Conservation (phyloP, 139 green algal species). For the Gonium pectorale region DNA sequence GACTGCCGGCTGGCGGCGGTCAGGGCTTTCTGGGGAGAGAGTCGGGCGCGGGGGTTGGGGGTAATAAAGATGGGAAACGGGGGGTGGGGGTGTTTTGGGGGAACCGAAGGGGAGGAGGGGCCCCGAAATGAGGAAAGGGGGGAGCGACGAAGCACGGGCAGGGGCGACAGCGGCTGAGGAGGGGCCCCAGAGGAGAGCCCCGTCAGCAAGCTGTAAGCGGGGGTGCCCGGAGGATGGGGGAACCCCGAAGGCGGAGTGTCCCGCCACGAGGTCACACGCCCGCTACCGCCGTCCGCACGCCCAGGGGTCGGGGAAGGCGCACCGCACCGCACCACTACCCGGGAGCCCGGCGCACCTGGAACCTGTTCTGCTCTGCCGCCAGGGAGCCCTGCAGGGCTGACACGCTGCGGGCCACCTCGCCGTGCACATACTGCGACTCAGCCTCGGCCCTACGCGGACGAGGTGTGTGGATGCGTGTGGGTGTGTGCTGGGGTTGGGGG, state of each 20-base stretch:
- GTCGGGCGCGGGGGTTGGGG: neutral
- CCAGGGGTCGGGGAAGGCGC: too few species aligned
- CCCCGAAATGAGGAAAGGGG: neutral
- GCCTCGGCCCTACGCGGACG: slow-evolving; percentile 3
- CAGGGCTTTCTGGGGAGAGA: slow-evolving; percentile 29
- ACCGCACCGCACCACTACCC: too few species aligned
- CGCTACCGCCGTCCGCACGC: too few species aligned
- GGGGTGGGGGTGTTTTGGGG: neutral
- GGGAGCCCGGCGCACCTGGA: neutral
- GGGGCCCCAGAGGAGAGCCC: too few species aligned
- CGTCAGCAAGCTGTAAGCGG: too few species aligned
- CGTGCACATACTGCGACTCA: slow-evolving; percentile 5
- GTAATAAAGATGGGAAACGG: too few species aligned
- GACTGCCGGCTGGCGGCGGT: neutral
- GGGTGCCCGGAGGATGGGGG: too few species aligned
- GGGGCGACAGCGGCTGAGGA: neutral
- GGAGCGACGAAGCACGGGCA: neutral
- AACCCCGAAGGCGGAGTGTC: too few species aligned
- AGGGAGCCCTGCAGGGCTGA: neutral
- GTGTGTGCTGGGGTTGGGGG: too few species aligned
- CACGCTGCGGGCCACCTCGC: neutral
- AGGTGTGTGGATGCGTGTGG: neutral
- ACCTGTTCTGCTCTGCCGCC: slow-evolving; percentile 8
- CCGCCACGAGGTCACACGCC: too few species aligned
- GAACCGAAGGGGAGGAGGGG: neutral